Conservation (phyloP, 768 basidiomycete genomes). For the Suillus americanus region DNA sequence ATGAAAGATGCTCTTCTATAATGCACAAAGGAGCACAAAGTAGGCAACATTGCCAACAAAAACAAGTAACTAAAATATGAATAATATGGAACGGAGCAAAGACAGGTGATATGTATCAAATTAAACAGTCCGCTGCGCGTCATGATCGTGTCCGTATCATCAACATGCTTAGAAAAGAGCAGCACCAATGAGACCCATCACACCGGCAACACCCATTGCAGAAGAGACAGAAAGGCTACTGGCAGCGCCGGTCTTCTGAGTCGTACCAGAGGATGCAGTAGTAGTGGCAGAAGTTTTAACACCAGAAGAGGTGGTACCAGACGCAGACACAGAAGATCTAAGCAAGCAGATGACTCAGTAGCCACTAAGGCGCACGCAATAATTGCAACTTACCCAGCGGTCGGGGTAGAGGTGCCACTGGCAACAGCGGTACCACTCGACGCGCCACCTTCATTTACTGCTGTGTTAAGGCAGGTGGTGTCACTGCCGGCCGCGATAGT, state of each 20-base stretch:
- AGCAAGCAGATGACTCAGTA: slow-evolving; percentile 2
- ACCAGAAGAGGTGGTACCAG: slow-evolving; percentile 17
- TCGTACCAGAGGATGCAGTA: slow-evolving; percentile 16
- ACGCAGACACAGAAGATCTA: slow-evolving; percentile 16
- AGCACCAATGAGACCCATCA: slow-evolving; percentile 53
- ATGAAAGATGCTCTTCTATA: background rate
- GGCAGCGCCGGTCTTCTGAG: slow-evolving; percentile 32
- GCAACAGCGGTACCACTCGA: slow-evolving; percentile 4
- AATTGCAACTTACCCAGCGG: background rate
- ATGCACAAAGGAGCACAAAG: background rate
- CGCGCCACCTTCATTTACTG: slow-evolving; percentile 16
- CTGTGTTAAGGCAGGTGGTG: slow-evolving; percentile 27
- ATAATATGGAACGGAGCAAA: background rate
- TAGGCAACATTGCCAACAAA: background rate
- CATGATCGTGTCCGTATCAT: slow-evolving; percentile 6
- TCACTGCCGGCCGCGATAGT: slow-evolving; percentile 40
- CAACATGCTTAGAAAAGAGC: slow-evolving; percentile 39
- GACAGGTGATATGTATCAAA: slow-evolving; percentile 19
- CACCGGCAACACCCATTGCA: slow-evolving; percentile 44
- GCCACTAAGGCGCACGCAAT: background rate
- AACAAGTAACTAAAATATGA: background rate
- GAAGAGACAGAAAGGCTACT: slow-evolving; percentile 29
- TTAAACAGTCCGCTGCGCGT: slow-evolving; percentile 17
- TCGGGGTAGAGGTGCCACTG: slow-evolving; percentile 7
- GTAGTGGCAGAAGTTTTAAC: slow-evolving; percentile 15